Evolutionary conservation across 164 flowering plant genomes (phyloP).

Genomic region (Magnolia sinica): DNA sequence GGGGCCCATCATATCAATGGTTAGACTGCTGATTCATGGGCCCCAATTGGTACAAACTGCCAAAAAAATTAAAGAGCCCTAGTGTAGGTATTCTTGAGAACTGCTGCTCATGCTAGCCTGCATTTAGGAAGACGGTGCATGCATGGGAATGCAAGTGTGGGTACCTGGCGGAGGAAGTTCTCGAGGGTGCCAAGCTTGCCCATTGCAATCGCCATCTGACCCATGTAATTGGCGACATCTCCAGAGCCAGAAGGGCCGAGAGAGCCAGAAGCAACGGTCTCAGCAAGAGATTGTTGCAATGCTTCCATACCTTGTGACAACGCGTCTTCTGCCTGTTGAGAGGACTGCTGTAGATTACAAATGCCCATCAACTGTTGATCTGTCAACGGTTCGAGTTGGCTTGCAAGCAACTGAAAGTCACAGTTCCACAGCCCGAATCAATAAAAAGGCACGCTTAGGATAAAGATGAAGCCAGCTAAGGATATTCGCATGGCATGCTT

Average conservation of each 20-base stretch:
- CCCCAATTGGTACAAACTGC: too few species aligned
- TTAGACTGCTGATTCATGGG: too few species aligned
- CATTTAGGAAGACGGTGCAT: background rate
- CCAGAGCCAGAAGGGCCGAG: constrained; percentile 55
- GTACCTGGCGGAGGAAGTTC: constrained; percentile 82
- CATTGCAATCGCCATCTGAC: constrained; percentile 94
- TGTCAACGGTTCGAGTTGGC: constrained; percentile 78
- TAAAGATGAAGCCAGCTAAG: background rate
- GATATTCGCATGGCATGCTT: too few species aligned
- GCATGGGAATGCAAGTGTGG: background rate
- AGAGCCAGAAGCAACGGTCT: constrained; percentile 59
- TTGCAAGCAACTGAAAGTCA: constrained; percentile 55
- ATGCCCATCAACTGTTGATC: constrained; percentile 83
- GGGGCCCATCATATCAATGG: too few species aligned
- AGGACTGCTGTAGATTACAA: constrained; percentile 83
- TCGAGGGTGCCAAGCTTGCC: constrained; percentile 73
- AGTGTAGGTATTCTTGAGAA: too few species aligned
- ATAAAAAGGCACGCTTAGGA: background rate
- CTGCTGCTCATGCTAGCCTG: background rate
- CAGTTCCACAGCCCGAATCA: background rate
- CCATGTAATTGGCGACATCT: constrained; percentile 77
- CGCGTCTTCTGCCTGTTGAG: constrained; percentile 92
- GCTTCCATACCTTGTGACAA: constrained; percentile 96
- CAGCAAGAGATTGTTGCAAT: constrained; percentile 75
- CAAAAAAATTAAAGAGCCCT: too few species aligned